Conservation (phyloP, 352 stramenopile species). For the Globisporangium yorkense region DNA sequence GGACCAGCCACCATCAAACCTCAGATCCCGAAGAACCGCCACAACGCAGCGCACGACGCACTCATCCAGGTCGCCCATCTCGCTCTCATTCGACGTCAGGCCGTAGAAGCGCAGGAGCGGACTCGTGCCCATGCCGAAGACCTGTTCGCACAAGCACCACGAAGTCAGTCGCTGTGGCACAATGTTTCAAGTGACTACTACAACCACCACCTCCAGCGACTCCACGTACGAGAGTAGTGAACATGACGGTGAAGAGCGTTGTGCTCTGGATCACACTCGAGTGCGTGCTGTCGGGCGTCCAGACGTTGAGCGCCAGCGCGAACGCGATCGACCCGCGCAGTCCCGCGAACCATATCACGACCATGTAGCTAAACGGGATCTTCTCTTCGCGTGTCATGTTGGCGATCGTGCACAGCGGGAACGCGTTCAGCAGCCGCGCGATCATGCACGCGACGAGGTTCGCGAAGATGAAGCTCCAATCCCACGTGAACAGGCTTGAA, state of each 20-base stretch:
- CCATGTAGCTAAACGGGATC: constrained; percentile 75
- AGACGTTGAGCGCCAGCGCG: constrained; percentile 74
- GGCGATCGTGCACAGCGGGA: constrained; percentile 71
- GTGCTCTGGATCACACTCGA: constrained; percentile 70
- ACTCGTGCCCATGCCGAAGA: constrained; percentile 74
- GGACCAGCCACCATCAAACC: background rate
- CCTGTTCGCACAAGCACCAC: constrained; percentile 17
- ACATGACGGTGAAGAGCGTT: constrained; percentile 79
- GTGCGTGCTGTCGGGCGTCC: constrained; percentile 43
- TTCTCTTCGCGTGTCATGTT: constrained; percentile 64
- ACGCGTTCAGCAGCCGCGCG: constrained; percentile 66
- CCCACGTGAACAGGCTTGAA: constrained; percentile 72
- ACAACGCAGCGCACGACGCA: constrained; percentile 19
- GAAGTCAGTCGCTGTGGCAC: constrained; percentile 1
- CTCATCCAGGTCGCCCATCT: constrained; percentile 38
- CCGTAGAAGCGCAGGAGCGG: constrained; percentile 53
- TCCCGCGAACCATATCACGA: constrained; percentile 91
- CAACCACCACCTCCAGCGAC: background rate
- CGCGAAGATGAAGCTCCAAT: constrained; percentile 77
- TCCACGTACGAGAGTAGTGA: constrained; percentile 56
- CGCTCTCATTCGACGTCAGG: constrained; percentile 37
- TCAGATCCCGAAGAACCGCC: background rate
- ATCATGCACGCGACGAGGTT: constrained; percentile 66
- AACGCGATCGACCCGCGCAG: constrained; percentile 92
- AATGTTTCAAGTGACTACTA: background rate